phyloP scores from a whole-genome alignment of 2,329 filamentous ascomycete genomes.

The Aspergillus ruber region DNA sequence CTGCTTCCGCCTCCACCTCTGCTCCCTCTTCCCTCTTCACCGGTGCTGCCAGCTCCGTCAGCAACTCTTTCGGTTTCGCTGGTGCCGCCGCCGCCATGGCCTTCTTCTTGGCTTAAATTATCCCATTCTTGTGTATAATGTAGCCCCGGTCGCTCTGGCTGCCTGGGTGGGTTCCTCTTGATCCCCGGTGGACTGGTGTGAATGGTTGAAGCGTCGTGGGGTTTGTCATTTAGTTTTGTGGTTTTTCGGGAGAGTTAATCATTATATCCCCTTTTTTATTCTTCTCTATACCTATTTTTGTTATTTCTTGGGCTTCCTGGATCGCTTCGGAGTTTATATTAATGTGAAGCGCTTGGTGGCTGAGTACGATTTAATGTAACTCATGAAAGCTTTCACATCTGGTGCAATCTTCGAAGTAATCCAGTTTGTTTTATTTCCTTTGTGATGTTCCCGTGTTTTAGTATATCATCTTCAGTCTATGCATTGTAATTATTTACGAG shows the following conservation, averaged over 20 bases:
- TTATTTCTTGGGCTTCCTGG: constrained; percentile 11
- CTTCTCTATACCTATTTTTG: constrained; percentile 7
- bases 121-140: constrained; percentile 21
- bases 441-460: neutral
- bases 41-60: constrained; percentile 23
- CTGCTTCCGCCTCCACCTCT: constrained; percentile 13
- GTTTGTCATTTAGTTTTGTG: constrained; percentile 15
- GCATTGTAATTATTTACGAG: too few relatives aligned
- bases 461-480: too few relatives aligned
- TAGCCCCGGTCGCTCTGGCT: constrained; percentile 17
- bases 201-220: constrained; percentile 4
- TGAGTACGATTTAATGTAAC: constrained; percentile 23
- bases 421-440: neutral
- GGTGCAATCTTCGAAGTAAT: neutral
- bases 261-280: constrained; percentile 9
- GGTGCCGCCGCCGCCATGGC: constrained; percentile 26
- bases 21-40: constrained; percentile 17
- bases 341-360: constrained; percentile 17
- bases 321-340: constrained; percentile 15
- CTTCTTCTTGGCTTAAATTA: constrained; percentile 28
- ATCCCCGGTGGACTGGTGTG: constrained; percentile 2
- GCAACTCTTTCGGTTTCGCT: constrained; percentile 24
- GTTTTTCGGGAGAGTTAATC: constrained; percentile 16
- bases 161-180: constrained; percentile 1
- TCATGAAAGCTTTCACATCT: constrained; percentile 15